Evolutionary conservation across 345 rosid genomes (phyloP).

Genomic region (Excoecaria agallocha): DNA sequence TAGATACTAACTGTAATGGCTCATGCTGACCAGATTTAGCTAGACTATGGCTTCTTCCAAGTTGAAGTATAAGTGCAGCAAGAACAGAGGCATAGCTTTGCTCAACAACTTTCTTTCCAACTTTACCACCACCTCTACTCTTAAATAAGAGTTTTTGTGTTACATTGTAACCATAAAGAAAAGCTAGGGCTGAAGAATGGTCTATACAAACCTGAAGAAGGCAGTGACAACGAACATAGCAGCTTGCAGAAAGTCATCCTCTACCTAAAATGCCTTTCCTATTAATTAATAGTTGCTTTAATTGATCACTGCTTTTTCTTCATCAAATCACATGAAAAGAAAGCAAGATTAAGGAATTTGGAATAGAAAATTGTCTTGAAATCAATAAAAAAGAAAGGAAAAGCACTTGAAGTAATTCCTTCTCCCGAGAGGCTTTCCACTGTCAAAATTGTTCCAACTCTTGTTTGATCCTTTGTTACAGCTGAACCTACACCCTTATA

Average conservation of each 20-base stretch:
- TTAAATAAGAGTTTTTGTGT: conserved; percentile 25
- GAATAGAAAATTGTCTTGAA: neutral
- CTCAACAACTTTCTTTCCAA: conserved; percentile 86
- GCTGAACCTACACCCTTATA: conserved; percentile 65
- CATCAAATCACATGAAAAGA: neutral
- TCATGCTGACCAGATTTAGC: conserved; percentile 80
- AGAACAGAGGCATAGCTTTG: conserved; percentile 83
- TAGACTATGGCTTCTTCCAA: conserved; percentile 88
- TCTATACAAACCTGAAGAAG: conserved; percentile 94
- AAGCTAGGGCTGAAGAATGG: conserved; percentile 11
- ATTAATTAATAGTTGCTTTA: neutral
- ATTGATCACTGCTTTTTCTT: neutral
- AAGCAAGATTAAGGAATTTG: neutral
- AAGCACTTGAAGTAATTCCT: conserved; percentile 86
- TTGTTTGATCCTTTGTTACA: conserved; percentile 94
- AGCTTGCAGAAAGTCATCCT: conserved; percentile 69
- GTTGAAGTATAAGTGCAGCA: conserved; percentile 76
- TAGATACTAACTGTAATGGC: conserved; percentile 59
- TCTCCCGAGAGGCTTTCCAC: conserved; percentile 96
- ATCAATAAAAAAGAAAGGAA: neutral
- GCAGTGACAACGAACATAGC: conserved; percentile 84
- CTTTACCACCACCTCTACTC: conserved; percentile 85
- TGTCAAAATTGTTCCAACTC: conserved; percentile 98
- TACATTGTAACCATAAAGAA: conserved; percentile 13
- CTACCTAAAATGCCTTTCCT: conserved; percentile 15